Evolutionary conservation across 331 rosid species (phyloP), one percentile per base, ranked within the genome.

Genomic region (Quercus lobata): DNA sequence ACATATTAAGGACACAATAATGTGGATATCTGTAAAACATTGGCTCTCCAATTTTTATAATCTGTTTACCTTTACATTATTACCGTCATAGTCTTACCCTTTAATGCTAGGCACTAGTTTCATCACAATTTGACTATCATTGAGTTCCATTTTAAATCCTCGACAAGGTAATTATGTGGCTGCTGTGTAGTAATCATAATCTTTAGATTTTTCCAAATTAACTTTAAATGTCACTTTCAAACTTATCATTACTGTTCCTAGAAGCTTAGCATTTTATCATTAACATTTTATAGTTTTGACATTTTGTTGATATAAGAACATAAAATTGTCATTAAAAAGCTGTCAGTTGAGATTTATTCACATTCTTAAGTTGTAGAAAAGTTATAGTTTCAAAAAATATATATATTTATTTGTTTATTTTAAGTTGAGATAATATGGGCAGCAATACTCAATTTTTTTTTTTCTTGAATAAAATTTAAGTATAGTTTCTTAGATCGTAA

Each of bases 141-240:
- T 69, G 76, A 66, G 34, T 49, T 49, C 76, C 77, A 68, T 14
- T n/a, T 37, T 66, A 24, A 35, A 57, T 80, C 66, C 46, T 68
- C 79, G 79, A 62, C 79, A 63, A 53, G 58, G 60, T 81, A 57
- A 81, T 81, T 81, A 57, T 63, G 80, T 53, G 65, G 80, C 61
- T 72, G 60, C 71, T 77, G 35, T 77, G 35, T 44, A 44, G 49
- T 81, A 62, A 81, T 81, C 79, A 75, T 80, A 24, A 14, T 25
- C 52, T 58, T 81, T 81, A 15, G 18, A 34, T 81, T 81, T 81
- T 81, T 69, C 71, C 11, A 57, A 16, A 34, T 41, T 61, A 54
- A 24, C 74, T 73, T 80, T 30, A 17, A 49, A 22, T 18, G 7
- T 55, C 16, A 49, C 32, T 30, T 29, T 3, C 16, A 19, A 17